phyloP scores from a whole-genome alignment of 495 filamentous ascomycete species.

The Pseudevernia furfuracea region DNA sequence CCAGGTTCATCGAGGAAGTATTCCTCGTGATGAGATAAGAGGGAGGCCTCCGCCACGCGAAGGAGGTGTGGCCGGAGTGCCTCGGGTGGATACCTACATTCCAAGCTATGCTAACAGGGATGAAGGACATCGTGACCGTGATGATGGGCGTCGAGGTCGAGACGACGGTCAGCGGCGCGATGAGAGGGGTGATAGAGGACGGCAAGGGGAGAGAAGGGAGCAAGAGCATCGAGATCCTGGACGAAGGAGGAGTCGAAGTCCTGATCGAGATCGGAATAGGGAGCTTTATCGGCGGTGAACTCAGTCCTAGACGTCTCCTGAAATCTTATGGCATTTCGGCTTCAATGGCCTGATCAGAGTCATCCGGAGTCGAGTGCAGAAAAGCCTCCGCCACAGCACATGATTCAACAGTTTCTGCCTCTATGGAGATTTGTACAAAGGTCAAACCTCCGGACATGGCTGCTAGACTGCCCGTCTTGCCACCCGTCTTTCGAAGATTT shows the following conservation, averaged over 20 bases:
- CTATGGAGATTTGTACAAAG: background rate
- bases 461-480: background rate
- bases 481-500: too few relatives aligned
- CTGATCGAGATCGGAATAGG: slow-evolving; percentile 25
- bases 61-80: slow-evolving; percentile 7
- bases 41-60: slow-evolving; percentile 20
- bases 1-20: slow-evolving; percentile 11
- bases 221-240: slow-evolving; percentile 22
- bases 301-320: background rate
- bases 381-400: background rate
- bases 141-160: slow-evolving; percentile 17
- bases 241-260: slow-evolving; percentile 30
- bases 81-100: slow-evolving; percentile 30
- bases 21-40: slow-evolving; percentile 15
- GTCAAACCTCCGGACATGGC: background rate
- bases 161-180: slow-evolving; percentile 26
- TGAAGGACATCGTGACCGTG: slow-evolving; percentile 20
- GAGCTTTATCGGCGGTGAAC: slow-evolving; percentile 29
- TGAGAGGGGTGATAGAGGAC: slow-evolving; percentile 22
- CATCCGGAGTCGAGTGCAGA: too few relatives aligned
- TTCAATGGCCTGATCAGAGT: background rate
- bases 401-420: background rate
- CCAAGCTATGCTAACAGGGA: slow-evolving; percentile 25
- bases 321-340: background rate
- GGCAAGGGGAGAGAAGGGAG: slow-evolving; percentile 24